Evolutionary conservation across 2,329 filamentous ascomycete genomes (phyloP), one percentile per base, ranked within the genome.

Genomic region (Fusarium hainanense): DNA sequence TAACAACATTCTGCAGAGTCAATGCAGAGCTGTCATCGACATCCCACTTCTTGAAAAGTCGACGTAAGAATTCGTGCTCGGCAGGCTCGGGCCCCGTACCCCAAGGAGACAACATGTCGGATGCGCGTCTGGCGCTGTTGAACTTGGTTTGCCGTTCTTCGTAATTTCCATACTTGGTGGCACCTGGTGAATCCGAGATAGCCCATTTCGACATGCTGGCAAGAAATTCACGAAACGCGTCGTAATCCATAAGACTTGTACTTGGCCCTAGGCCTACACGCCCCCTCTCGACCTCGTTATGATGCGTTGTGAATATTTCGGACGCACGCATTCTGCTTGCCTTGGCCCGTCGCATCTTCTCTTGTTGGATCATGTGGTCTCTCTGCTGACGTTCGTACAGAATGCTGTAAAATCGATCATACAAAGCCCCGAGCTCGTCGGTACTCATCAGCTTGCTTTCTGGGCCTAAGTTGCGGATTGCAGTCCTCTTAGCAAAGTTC

Each of bases 401-500:
- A 2, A 97, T 89, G 25, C 89, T 91, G 77, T 98, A 98, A 80
- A 98, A 99, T 43, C 93, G 89, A 79, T 99, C 96, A 76, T 99
- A 99, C 23, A 98, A 83, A 42, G 93, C 92, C 30, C 93, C 93
- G 6, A 99, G 86, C 76, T 99, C 96, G 51, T 95, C 93, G 9
- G 90, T 84, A 75, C 89, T 93, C 34, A 99, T 84, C 55, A 94
- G 88, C 82, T 98, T 99, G 84, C 94, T 98, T 73, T 99, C 96
- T 0, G 95, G 94, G 0, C 96, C 96, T 27, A 99, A 87, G 75
- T 99, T 99, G 37, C 96, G 88, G 67, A 99, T 97, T 2, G 95
- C 97, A 4, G 96, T 99, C 70, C 96, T 89, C 83, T 98, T 99
- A 54, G 96, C 94, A 77, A 99, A 99, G 74, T 89, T 97, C 82